A percentile compares a stretch with the other conserved stretches of the same genome.
These are phyloP conservation scores for Ceratocystiopsis brevicomis DNA, from an alignment of 2,329 filamentous ascomycete species.

Conservation along the genomic window DNA sequence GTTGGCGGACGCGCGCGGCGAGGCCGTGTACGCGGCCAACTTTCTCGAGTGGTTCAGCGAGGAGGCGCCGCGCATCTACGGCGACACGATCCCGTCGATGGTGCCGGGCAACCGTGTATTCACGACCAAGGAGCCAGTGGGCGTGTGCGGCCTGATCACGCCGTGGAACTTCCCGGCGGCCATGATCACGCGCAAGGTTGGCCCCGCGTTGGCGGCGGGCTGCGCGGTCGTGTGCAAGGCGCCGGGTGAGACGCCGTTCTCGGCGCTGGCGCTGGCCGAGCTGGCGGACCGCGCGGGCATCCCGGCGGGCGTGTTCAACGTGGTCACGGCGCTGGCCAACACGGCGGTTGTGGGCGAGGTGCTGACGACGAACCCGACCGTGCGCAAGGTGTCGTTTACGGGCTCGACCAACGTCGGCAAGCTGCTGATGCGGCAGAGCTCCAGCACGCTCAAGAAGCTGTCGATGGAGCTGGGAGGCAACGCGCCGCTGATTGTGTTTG, in stretches of 20 bases:
- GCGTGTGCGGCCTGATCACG: slow-evolving; percentile 66
- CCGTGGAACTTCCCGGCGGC: slow-evolving; percentile 79
- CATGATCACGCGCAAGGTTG: slow-evolving; percentile 55
- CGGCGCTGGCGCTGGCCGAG: slow-evolving; percentile 71
- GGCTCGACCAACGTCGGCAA: slow-evolving; percentile 54
- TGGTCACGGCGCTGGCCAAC: slow-evolving; percentile 64
- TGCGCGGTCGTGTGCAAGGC: slow-evolving; percentile 89
- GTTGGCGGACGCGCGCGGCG: slow-evolving; percentile 51
- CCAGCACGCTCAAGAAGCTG: slow-evolving; percentile 60
- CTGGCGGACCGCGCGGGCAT: slow-evolving; percentile 74
- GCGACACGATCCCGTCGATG: slow-evolving; percentile 54
- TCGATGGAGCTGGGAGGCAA: slow-evolving; percentile 91
- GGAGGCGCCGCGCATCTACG: slow-evolving; percentile 55
- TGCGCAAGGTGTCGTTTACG: slow-evolving; percentile 90
- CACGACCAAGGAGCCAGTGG: slow-evolving; percentile 67
- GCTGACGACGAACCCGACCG: slow-evolving; percentile 54
- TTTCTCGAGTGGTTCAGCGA: slow-evolving; percentile 73
- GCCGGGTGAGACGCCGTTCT: slow-evolving; percentile 82
- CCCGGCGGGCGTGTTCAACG: slow-evolving; percentile 76
- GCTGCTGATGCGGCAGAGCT: slow-evolving; percentile 74
- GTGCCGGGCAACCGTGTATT: slow-evolving; percentile 55
- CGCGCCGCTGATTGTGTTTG: slow-evolving; percentile 90
- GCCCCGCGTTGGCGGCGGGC: slow-evolving; percentile 70
- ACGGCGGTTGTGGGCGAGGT: slow-evolving; percentile 60
- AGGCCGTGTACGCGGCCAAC: slow-evolving; percentile 52